Base-by-base conservation (phyloP, 2,329 filamentous ascomycete species). In the Exophiala lecanii-corni region DNA sequence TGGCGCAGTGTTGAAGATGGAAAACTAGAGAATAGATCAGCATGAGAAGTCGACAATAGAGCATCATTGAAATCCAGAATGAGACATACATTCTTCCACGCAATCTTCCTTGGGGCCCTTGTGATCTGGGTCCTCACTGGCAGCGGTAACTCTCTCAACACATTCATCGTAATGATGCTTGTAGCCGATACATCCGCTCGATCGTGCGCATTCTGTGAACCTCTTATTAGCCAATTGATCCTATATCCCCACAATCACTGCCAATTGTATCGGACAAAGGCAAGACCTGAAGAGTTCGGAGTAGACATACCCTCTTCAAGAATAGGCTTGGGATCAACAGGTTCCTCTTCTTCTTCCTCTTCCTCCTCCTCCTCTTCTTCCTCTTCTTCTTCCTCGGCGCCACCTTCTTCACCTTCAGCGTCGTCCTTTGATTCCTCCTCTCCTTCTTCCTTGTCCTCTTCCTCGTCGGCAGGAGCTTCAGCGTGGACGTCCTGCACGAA, bases 141-240 rank as follows among this genome's bases (percentile, higher is more conserved):
- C 69, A 47, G 62, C 62, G 49, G 82, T 87, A 58, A 98, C 92
- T 61, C 92, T 89, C 79, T 95, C 89, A 59, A 91, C 89, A 69
- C 92, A 98, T 73, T 96, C 88, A 57, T 97, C 91, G 68, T 85
- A 97, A 79, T 98, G 92, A 78, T 97, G 91, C 82, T 97, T 98
- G 64, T 80, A 79, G 47, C 84, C 82, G 50, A 83, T 76, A 73
- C 92, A 98, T 69, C 86, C 75, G 68, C 84, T 78, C 55, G 89
- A 89, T 68, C 91, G 81, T 70, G 80, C 79, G 79, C 92, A 98
- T 64, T 95, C 92, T 97, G 69, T 6, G 12, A 26, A 26, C 23
- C 12, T n/a, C n/a, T 12, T 7, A 57, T 58, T 26, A 39, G 15
- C 39, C 50, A 42, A 25, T 35, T 28, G 33, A 40, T 32, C 41